phyloP scores from a whole-genome alignment of 2,329 filamentous ascomycete genomes.

The Cytospora mali region DNA sequence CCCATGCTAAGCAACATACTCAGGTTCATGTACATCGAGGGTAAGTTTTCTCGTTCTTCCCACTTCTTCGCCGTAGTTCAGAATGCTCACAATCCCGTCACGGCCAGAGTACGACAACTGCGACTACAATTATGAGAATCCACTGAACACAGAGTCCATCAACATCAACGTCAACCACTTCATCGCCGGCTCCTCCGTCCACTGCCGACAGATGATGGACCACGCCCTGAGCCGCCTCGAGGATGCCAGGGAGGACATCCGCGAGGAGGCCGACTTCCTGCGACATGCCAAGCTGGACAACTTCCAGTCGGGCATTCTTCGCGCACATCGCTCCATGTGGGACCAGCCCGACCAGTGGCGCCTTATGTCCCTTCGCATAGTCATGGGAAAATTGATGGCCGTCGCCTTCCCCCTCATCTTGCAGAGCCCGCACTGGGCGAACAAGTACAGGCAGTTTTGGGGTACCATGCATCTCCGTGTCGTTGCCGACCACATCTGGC shows the following conservation, averaged over 20 bases:
- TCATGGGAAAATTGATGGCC: slow-evolving; percentile 34
- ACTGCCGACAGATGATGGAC: slow-evolving; percentile 33
- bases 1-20: slow-evolving; percentile 32
- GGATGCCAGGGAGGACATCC: slow-evolving; percentile 53
- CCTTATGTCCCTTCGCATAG: slow-evolving; percentile 32
- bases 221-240: slow-evolving; percentile 57
- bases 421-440: slow-evolving; percentile 27
- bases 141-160: slow-evolving; percentile 30
- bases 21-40: slow-evolving; percentile 35
- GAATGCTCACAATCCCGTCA: slow-evolving; percentile 3
- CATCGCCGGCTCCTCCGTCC: slow-evolving; percentile 34
- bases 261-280: slow-evolving; percentile 31
- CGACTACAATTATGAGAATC: slow-evolving; percentile 22
- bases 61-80: no score
- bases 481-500: slow-evolving; percentile 25
- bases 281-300: slow-evolving; percentile 27
- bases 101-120: slow-evolving; percentile 30
- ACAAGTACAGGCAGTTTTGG: slow-evolving; percentile 8
- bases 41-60: slow-evolving; percentile 20
- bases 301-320: slow-evolving; percentile 31
- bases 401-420: slow-evolving; percentile 32
- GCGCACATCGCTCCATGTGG: slow-evolving; percentile 32
- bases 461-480: slow-evolving; percentile 8
- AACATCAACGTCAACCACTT: slow-evolving; percentile 33
- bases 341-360: slow-evolving; percentile 31